Evolutionary conservation across 2,329 filamentous ascomycete species (phyloP), one percentile per base, ranked within the genome.

Genomic region (Talaromyces atroroseus): DNA sequence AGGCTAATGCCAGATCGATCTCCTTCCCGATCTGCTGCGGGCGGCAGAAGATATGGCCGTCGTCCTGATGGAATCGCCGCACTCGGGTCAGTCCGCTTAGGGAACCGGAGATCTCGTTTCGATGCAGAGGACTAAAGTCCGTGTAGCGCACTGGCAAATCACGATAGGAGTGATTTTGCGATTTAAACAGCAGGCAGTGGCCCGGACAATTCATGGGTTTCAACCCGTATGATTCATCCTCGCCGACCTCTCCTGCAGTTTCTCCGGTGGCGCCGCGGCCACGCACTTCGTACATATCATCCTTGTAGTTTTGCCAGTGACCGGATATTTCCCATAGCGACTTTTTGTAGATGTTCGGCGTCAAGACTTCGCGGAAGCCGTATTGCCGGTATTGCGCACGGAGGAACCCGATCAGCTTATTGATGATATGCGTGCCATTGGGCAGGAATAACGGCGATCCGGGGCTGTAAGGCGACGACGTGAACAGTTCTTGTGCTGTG

Each of bases 181-280:
- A 86, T 59, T 82, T 86, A 69, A 95, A 95, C 60, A 95, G 82
- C 61, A 95, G 77, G 68, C 90, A 95, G 71, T 95, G 90, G 2
- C 90, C 90, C 0, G 90, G 90, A 68, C 90, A 95, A 68, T 95
- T 95, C 90, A 95, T 95, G 14, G 90, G 90, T 72, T 95, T 95
- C 63, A 95, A 76, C 18, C 89, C 89, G 71, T 89, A 95, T 60
- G 89, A 87, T 61, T 86, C 84, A 60, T 88, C 83, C 59, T 85
- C 82, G 20, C 77, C 79, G 7, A 71, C 61, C 59, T 82, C 78
- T 2, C 70, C 70, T 5, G 73, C 72, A 34, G 60, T 74, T 47
- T 75, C 67, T 3, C 75, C 75, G 21, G 68, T 74, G 34, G 75
- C 73, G n/a, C 77, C 78, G 16, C 80, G 76, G 1, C 78, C 79